These are phyloP conservation scores for Amanita pseudoporphyria DNA, from an alignment of 768 basidiomycete species.

Conservation along the genomic window DNA sequence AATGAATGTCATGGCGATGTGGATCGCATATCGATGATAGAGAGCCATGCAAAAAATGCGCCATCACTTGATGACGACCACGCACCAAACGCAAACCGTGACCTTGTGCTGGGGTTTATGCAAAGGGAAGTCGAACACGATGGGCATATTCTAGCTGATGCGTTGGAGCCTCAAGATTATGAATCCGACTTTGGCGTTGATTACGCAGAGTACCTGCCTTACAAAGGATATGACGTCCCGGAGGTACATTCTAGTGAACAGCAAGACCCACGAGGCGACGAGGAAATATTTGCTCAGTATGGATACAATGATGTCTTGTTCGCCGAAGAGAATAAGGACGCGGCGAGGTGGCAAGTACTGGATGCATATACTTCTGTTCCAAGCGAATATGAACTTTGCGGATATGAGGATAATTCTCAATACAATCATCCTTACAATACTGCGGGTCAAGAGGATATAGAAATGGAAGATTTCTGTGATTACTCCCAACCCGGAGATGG, in stretches of 20 bases:
- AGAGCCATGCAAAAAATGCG: neutral
- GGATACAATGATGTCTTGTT: neutral
- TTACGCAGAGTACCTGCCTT: neutral
- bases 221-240: neutral
- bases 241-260: neutral
- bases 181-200: neutral
- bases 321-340: neutral
- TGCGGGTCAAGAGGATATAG: neutral
- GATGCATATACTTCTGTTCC: neutral
- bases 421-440: neutral
- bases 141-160: neutral
- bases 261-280: neutral
- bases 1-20: neutral
- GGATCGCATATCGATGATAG: neutral
- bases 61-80: neutral
- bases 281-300: neutral
- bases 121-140: neutral
- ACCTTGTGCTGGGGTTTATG: neutral
- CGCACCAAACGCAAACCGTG: neutral
- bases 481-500: neutral
- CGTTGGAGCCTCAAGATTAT: neutral
- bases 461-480: neutral
- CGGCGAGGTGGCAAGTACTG: neutral
- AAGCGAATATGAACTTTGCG: neutral
- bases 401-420: neutral